A percentile compares a stretch with the other conserved stretches of the same genome.
Evolutionary conservation across 2,329 filamentous ascomycete genomes (phyloP).

Genomic region (Neodidymelliopsis sp.): DNA sequence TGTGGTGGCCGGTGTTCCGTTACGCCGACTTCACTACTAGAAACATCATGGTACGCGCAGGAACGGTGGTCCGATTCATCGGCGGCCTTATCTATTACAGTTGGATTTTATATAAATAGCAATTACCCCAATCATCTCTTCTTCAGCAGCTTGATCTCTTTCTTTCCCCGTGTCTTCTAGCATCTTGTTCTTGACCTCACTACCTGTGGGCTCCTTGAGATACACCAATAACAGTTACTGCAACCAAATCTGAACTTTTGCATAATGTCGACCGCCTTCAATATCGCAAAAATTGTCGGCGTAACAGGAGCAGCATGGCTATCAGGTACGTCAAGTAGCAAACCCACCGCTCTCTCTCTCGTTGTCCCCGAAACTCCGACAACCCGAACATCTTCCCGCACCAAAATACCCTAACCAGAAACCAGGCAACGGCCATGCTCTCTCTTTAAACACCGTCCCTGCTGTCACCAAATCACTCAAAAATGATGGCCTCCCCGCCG

Average conservation of each 20-base stretch:
- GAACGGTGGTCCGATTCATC: no score
- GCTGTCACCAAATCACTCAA: not conserved
- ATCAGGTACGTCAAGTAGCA: not conserved
- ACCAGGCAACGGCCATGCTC: conserved; percentile 2
- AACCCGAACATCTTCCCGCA: not conserved
- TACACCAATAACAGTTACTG: not conserved
- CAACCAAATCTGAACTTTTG: not conserved
- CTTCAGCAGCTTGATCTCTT: no score
- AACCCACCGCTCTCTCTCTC: not conserved
- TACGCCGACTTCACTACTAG: no score
- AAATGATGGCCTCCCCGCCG: not conserved
- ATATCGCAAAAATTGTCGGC: not conserved
- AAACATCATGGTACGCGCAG: no score
- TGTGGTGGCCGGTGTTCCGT: no score
- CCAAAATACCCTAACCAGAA: not conserved
- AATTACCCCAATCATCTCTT: no score
- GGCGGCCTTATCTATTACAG: no score
- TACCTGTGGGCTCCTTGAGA: not conserved
- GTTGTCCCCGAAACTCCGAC: conserved; percentile 4
- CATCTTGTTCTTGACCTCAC: not conserved
- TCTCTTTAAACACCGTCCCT: not conserved
- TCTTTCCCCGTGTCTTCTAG: no score
- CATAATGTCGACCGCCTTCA: not conserved
- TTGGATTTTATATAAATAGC: no score
- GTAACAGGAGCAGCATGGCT: conserved; percentile 3